These are phyloP conservation scores for Fusarium robinianum DNA, from an alignment of 2,329 filamentous ascomycete genomes.

Conservation along the genomic window DNA sequence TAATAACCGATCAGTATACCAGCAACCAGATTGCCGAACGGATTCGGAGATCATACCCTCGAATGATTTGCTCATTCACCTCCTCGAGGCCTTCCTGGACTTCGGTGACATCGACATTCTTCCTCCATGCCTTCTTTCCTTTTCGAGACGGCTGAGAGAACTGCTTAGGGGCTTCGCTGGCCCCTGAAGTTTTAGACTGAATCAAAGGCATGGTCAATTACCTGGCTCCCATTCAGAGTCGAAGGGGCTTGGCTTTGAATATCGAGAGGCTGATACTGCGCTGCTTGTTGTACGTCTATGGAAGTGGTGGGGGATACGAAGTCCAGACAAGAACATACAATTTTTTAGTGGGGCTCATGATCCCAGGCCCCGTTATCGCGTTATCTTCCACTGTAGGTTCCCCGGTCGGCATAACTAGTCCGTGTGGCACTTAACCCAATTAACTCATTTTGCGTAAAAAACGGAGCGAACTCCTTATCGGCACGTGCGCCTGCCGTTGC, in stretches of 20 bases:
- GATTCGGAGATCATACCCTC: constrained; percentile 64
- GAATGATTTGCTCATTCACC: constrained; percentile 86
- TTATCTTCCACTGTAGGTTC: constrained; percentile 8
- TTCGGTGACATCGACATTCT: constrained; percentile 93
- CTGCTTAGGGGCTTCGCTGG: constrained; percentile 71
- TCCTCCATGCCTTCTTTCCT: constrained; percentile 98
- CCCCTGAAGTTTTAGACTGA: constrained; percentile 49
- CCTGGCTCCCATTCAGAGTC: constrained; percentile 21
- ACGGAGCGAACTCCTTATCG: constrained; percentile 28
- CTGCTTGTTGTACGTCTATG: constrained; percentile 21
- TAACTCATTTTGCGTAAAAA: constrained; percentile 4
- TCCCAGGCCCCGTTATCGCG: constrained; percentile 14
- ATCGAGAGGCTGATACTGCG: constrained; percentile 21
- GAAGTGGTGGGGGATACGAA: constrained; percentile 36
- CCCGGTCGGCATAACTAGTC: constrained; percentile 6
- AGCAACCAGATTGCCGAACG: background rate
- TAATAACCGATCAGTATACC: constrained; percentile 44
- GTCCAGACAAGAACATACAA: constrained; percentile 31
- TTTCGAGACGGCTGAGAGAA: constrained; percentile 90
- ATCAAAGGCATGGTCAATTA: constrained; percentile 63
- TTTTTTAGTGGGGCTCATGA: constrained; percentile 37
- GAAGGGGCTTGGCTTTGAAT: constrained; percentile 20
- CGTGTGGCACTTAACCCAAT: constrained; percentile 10
- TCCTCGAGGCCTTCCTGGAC: constrained; percentile 81
- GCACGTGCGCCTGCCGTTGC: constrained; percentile 34